These are phyloP conservation scores for Cyathus striatus DNA, from an alignment of 768 basidiomycete genomes.

Conservation along the genomic window DNA sequence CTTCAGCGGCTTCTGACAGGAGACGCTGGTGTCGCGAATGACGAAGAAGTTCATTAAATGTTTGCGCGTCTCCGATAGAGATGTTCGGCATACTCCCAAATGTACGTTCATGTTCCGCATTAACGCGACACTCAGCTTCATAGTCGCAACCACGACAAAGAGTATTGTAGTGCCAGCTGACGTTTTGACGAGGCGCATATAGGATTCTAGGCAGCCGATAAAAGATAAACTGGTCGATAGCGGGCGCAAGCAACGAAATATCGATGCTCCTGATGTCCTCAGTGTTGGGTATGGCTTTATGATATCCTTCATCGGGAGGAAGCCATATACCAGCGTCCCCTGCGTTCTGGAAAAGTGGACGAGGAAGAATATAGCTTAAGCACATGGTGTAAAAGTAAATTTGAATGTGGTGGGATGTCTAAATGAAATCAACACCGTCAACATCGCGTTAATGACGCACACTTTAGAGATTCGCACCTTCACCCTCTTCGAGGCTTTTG, in stretches of 20 bases:
- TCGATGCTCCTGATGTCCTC: slow-evolving; percentile 35
- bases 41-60: slow-evolving; percentile 32
- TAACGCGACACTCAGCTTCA: slow-evolving; percentile 27
- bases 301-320: slow-evolving; percentile 32
- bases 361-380: slow-evolving; percentile 29
- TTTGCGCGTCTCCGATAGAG: slow-evolving; percentile 36
- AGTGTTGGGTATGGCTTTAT: slow-evolving; percentile 22
- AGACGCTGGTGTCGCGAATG: slow-evolving; percentile 9
- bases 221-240: slow-evolving; percentile 40
- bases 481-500: slow-evolving; percentile 40
- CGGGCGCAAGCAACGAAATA: slow-evolving; percentile 29
- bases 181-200: slow-evolving; percentile 20
- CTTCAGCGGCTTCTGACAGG: slow-evolving; percentile 13
- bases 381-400: slow-evolving; percentile 48
- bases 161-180: slow-evolving; percentile 47
- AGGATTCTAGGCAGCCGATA: slow-evolving; percentile 35
- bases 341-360: slow-evolving; percentile 23
- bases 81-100: slow-evolving; percentile 44
- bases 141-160: slow-evolving; percentile 40
- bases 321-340: slow-evolving; percentile 41
- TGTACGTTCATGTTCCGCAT: slow-evolving; percentile 26
- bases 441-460: no score
- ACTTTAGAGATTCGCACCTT: no score
- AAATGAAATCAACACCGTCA: no score
- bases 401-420: slow-evolving; percentile 49